Evolutionary conservation across 2,329 filamentous ascomycete species (phyloP), one percentile per base, ranked within the genome.

Genomic region (Pyrenophora tritici-repentis): DNA sequence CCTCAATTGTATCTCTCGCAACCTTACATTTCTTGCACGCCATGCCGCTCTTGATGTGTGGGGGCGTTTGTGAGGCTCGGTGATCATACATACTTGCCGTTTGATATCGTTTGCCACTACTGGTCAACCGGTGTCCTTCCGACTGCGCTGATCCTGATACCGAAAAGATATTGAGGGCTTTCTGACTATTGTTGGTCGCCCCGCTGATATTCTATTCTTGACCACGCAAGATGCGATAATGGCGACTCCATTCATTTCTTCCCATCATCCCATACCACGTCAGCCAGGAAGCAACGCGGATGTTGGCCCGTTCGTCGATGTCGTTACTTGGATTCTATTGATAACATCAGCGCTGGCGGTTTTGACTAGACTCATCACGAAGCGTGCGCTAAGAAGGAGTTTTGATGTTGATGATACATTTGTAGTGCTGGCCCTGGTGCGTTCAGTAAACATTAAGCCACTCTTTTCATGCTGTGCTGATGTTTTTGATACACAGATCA

Each of bases 321-420:
- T 73, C 39, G 58, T 73, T 45, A 70, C 67, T 41, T 73, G 70
- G 70, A 57, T 71, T 32, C 50, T 73, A 12, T 52, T 72, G 14
- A 68, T 72, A 36, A 72, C 68, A 39, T 69, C 65, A 13, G 63
- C 59, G 13, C 45, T 72, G 44, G 68, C 68, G 18, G 70, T 73
- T 7, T 50, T 68, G 38, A 72, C 68, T 32, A 60, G 68, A 26
- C 55, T 73, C 16, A 59, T 71, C 22, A 73, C 70, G 17, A 73
- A 73, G 56, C 61, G 62, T 31, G 70, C 68, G 16, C 42, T 73
- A 47, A 61, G 47, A 39, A 62, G 70, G 34, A 63, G 58, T 22
- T 58, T 72, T 16, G 67, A 68, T 55, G 33, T 71, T 43, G 68
- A 72, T 41, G 70, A 73, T 62, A 65, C 56, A n/a, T 70, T 73